Evolutionary conservation across 2,329 filamentous ascomycete species (phyloP).

Genomic region (Byssochlamys sp.): DNA sequence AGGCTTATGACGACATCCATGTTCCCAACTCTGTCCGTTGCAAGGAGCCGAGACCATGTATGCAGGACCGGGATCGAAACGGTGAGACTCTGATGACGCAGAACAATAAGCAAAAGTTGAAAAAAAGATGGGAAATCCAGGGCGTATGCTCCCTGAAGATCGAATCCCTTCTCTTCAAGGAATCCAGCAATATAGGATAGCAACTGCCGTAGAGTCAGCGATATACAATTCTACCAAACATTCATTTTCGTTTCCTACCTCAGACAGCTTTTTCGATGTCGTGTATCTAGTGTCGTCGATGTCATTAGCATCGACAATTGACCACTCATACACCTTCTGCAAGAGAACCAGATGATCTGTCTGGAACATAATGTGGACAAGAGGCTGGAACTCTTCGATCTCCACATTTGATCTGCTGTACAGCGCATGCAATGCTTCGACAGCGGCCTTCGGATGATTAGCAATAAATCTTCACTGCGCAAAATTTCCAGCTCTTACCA

Average conservation of each 20-base stretch:
- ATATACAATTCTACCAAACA: not conserved
- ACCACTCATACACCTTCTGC: slow-evolving; percentile 68
- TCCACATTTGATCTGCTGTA: slow-evolving; percentile 66
- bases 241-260: slow-evolving; percentile 47
- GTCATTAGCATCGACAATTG: slow-evolving; percentile 66
- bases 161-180: slow-evolving; percentile 64
- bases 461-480: not conserved
- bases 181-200: slow-evolving; percentile 77
- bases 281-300: slow-evolving; percentile 87
- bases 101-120: slow-evolving; percentile 65
- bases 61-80: slow-evolving; percentile 89
- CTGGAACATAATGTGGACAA: slow-evolving; percentile 71
- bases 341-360: slow-evolving; percentile 62
- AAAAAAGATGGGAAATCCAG: slow-evolving; percentile 67
- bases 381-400: slow-evolving; percentile 65
- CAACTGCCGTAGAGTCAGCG: slow-evolving; percentile 45
- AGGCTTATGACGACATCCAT: slow-evolving; percentile 47
- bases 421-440: slow-evolving; percentile 74
- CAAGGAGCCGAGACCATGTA: slow-evolving; percentile 75
- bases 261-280: slow-evolving; percentile 84
- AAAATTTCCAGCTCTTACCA: slow-evolving; percentile 43
- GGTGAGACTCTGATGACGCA: slow-evolving; percentile 76
- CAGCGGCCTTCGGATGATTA: slow-evolving; percentile 50
- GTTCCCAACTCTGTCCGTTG: slow-evolving; percentile 58
- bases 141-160: slow-evolving; percentile 48